These are phyloP conservation scores for Globisporangium parvum DNA, from an alignment of 352 stramenopile genomes.

Conservation along the genomic window DNA sequence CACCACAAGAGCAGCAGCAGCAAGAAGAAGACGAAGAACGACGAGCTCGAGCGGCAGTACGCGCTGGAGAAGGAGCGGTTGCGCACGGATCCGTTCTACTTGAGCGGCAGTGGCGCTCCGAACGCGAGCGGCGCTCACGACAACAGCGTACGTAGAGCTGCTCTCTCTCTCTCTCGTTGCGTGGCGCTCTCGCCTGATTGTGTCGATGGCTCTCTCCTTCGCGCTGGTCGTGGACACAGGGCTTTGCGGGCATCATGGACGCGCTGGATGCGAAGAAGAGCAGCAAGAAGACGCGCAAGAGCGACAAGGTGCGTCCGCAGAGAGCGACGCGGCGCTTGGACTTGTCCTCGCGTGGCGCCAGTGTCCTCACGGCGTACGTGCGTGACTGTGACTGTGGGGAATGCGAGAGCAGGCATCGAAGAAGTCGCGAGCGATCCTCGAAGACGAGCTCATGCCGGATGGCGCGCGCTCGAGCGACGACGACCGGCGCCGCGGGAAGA, in stretches of 20 bases:
- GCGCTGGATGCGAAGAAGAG: constrained; percentile 51
- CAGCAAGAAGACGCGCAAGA: constrained; percentile 65
- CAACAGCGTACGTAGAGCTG: constrained; percentile 24
- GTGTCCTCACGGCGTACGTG: neutral
- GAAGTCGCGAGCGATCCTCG: constrained; percentile 48
- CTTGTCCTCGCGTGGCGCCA: neutral
- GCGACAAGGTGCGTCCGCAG: constrained; percentile 32
- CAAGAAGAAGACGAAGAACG: neutral
- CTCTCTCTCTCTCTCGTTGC: neutral
- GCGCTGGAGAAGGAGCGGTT: constrained; percentile 54
- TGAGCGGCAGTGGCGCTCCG: constrained; percentile 43
- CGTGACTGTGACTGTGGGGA: neutral
- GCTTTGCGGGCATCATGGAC: constrained; percentile 80
- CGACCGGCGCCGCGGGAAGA: constrained; percentile 42
- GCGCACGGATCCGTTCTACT: constrained; percentile 78
- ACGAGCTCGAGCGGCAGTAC: constrained; percentile 34
- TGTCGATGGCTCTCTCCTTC: no score
- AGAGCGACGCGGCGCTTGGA: neutral
- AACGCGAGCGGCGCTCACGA: constrained; percentile 18
- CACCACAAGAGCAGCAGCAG: no score
- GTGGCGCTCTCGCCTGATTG: no score
- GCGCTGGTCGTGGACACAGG: constrained; percentile 22
- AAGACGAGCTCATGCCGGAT: constrained; percentile 78
- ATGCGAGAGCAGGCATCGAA: constrained; percentile 24
- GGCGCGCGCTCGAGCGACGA: constrained; percentile 66